Conservation (phyloP, 192 early-diverging fungal species). For the Martensiomyces pterosporus region DNA sequence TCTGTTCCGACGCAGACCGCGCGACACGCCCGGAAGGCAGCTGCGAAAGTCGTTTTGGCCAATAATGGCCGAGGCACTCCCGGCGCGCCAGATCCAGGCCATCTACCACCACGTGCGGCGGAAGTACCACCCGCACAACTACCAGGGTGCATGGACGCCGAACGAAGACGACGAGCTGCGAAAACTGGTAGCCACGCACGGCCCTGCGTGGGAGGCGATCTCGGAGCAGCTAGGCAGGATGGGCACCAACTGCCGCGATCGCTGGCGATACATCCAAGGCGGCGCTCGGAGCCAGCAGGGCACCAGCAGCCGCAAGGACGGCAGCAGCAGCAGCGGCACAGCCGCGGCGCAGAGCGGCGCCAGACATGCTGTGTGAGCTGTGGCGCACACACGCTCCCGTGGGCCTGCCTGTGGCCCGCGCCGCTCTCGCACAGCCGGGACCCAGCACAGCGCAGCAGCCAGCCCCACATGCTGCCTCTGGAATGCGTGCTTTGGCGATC, state of each 20-base stretch:
- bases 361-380: too few species aligned
- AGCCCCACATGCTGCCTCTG: too few species aligned
- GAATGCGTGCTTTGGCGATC: too few species aligned
- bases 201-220: conserved; percentile 45
- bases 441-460: too few species aligned
- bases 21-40: conserved; percentile 15
- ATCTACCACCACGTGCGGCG: conserved; percentile 49
- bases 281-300: too few species aligned
- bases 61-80: conserved; percentile 37
- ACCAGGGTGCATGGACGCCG: conserved; percentile 43
- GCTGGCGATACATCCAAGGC: conserved; percentile 48
- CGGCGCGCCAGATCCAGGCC: conserved; percentile 37
- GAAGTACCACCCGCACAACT: conserved; percentile 44
- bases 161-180: conserved; percentile 31
- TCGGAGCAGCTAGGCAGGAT: conserved; percentile 35
- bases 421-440: too few species aligned
- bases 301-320: too few species aligned
- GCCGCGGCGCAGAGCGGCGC: too few species aligned
- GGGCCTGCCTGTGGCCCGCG: too few species aligned
- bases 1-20: conserved; percentile 27
- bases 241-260: conserved; percentile 50
- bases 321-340: too few species aligned
- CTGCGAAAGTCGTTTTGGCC: conserved; percentile 42
- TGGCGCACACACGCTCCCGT: too few species aligned
- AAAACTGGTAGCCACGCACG: conserved; percentile 36